Evolutionary conservation across 2,329 filamentous ascomycete genomes (phyloP), one percentile per base, ranked within the genome.

Genomic region (Cladophialophora immunda): DNA sequence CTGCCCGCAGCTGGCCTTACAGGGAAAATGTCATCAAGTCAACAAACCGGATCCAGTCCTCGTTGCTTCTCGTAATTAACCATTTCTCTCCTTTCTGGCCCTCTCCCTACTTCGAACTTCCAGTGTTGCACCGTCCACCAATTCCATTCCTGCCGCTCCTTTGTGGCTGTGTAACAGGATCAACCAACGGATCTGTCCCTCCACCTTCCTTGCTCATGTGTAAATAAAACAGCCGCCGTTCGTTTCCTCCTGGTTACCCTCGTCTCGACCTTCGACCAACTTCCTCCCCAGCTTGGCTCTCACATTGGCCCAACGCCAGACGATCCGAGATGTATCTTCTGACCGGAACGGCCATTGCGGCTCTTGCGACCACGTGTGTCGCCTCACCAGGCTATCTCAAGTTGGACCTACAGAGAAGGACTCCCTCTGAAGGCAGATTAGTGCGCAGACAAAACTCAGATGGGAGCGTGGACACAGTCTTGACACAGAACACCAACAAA

Each of bases 321-420:
- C 3, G 15, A 15, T 29, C 22, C 47, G 52, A 4, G 6, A 68
- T 68, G 66, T 29, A 45, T 55, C 6, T 56, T 52, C 45, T 61
- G 25, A 13, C 32, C 27, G 62, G 38, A 34, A 53, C 47, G 19
- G 47, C 54, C 27, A 53, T 58, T 36, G 58, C 47, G 38, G 58
- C 59, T 15, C 56, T 66, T 6, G 52, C 52, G n/a, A 54, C 58
- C 27, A 57, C 67, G 38, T 66, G 64, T 32, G 38, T 66, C 22
- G 67, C 67, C n/a, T 66, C 63, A n/a, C 53, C 67, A 36, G 67
- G 67, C 15, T 69, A 69, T 47, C 61, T 69, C 52, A 66, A 58
- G 47, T 29, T 69, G 15, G 67, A 64, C 50, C 32, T 69, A 25
- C 56, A 66, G 11, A 54, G 34, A 47, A 36, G 60, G 19, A 27